These are phyloP conservation scores for Drosera capensis DNA, from an alignment of 148 eudicot genomes.

Conservation along the genomic window DNA sequence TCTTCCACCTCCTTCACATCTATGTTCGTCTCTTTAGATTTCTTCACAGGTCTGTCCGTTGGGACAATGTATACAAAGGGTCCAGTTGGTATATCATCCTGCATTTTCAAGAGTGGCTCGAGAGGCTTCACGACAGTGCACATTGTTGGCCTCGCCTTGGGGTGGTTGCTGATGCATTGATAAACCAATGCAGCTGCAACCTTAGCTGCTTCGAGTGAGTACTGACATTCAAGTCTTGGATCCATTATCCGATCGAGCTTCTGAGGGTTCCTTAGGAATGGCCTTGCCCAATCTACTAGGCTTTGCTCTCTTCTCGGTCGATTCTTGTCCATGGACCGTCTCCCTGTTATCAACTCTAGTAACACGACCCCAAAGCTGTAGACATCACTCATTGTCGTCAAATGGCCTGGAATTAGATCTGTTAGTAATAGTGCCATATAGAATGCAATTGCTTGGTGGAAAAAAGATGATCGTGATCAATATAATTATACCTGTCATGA, in stretches of 20 bases:
- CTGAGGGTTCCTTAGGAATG: slow-evolving; percentile 21
- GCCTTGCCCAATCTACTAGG: slow-evolving; percentile 35
- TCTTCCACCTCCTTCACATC: slow-evolving; percentile 3
- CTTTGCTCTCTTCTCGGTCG: slow-evolving; percentile 28
- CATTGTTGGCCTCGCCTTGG: slow-evolving; percentile 42
- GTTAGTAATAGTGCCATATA: background rate
- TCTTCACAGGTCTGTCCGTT: background rate
- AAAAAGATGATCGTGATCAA: background rate
- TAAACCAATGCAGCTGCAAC: slow-evolving; percentile 34
- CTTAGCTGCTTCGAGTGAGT: slow-evolving; percentile 23
- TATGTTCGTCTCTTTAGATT: background rate
- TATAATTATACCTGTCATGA: slow-evolving; percentile 55
- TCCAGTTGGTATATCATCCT: slow-evolving; percentile 17
- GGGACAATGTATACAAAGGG: slow-evolving; percentile 29
- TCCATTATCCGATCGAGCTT: slow-evolving; percentile 28
- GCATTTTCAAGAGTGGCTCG: slow-evolving; percentile 19
- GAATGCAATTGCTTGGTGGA: background rate
- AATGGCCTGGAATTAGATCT: slow-evolving; percentile 51
- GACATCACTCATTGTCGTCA: slow-evolving; percentile 44
- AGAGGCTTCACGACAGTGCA: slow-evolving; percentile 26
- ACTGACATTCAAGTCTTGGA: slow-evolving; percentile 39
- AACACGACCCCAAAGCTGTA: slow-evolving; percentile 50
- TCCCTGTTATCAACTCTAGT: slow-evolving; percentile 33
- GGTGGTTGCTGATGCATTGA: slow-evolving; percentile 36
- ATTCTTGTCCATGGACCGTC: slow-evolving; percentile 29